Percentiles rank a stretch among this genome's conserved stretches.
These are phyloP conservation scores for Berkeleyomyces rouxiae DNA, from an alignment of 2,329 filamentous ascomycete species.

Conservation along the genomic window DNA sequence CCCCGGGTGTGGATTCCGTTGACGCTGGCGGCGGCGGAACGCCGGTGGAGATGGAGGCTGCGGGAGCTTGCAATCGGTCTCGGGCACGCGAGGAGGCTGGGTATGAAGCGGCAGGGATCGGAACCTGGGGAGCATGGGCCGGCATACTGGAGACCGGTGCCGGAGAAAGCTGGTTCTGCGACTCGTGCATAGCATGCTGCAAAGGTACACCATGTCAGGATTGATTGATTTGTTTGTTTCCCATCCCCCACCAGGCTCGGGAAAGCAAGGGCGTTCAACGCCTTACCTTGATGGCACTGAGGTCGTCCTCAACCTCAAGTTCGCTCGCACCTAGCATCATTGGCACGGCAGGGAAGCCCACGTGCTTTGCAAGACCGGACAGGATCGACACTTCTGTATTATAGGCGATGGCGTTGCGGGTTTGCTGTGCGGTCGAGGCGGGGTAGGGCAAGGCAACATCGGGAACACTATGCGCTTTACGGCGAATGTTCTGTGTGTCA, in stretches of 20 bases:
- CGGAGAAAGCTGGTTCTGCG: constrained; percentile 1
- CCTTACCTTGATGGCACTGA: constrained; percentile 68
- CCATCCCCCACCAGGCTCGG: neutral
- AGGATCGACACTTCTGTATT: constrained; percentile 89
- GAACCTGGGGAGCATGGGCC: neutral
- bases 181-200: constrained; percentile 10
- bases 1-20: neutral
- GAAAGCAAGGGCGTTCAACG: constrained; percentile 3
- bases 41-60: neutral
- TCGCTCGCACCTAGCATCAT: constrained; percentile 56
- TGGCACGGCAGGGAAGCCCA: constrained; percentile 92
- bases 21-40: neutral
- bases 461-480: constrained; percentile 62
- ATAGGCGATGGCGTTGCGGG: constrained; percentile 76
- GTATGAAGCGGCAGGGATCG: neutral
- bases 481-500: constrained; percentile 76
- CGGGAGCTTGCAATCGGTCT: neutral
- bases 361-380: constrained; percentile 80
- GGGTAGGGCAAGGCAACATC: constrained; percentile 74
- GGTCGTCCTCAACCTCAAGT: constrained; percentile 67
- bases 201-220: constrained; percentile 6
- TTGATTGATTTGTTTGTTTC: neutral
- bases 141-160: neutral
- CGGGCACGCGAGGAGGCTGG: neutral
- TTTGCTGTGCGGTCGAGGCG: constrained; percentile 56